phyloP scores from a whole-genome alignment of 257 asterid genomes.

The Anisodus tanguticus region DNA sequence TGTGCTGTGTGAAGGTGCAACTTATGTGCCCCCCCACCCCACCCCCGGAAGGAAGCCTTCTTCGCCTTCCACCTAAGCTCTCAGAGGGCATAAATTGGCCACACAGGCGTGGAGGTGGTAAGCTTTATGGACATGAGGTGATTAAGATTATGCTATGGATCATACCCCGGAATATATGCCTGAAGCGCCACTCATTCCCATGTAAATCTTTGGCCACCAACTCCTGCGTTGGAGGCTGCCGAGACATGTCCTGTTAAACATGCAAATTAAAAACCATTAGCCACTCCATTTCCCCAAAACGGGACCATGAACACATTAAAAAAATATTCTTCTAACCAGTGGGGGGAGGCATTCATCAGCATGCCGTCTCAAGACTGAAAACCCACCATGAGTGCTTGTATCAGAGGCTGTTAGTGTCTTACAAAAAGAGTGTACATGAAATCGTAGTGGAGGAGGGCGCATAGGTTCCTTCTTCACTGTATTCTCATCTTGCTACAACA shows the following conservation, averaged over 20 bases:
- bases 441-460: constrained; percentile 61
- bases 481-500: constrained; percentile 79
- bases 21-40: background rate
- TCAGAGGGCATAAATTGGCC: background rate
- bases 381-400: constrained; percentile 99
- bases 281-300: background rate
- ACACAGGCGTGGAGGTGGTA: constrained; percentile 14
- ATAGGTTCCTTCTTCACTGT: constrained; percentile 66
- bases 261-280: background rate
- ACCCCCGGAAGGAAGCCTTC: background rate
- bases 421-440: constrained; percentile 90
- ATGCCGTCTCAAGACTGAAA: constrained; percentile 92
- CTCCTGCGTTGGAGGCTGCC: constrained; percentile 97
- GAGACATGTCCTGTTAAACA: constrained; percentile 78
- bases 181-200: constrained; percentile 94
- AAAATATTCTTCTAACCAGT: constrained; percentile 57
- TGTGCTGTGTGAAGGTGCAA: background rate
- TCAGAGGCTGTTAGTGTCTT: constrained; percentile 97
- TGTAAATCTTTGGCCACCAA: constrained; percentile 90
- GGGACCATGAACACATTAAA: background rate
- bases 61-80: background rate
- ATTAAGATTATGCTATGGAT: constrained; percentile 26
- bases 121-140: background rate
- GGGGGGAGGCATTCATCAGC: constrained; percentile 98
- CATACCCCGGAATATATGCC: constrained; percentile 92